These are phyloP conservation scores for Gynandropsis gynandra DNA, from an alignment of 345 rosid genomes.

Conservation along the genomic window DNA sequence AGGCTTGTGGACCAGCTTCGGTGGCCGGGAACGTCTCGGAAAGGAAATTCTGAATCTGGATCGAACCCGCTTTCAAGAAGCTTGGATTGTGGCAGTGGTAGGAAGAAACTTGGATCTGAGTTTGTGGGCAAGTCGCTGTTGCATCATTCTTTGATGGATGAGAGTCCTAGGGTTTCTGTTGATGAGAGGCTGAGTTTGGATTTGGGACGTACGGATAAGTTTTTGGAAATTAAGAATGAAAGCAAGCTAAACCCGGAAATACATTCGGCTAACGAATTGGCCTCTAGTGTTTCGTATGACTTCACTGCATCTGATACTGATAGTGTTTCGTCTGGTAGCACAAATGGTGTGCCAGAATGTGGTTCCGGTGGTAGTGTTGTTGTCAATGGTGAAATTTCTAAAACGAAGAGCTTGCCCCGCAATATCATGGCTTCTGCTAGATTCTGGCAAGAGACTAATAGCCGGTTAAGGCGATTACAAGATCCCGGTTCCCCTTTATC, in stretches of 20 bases:
- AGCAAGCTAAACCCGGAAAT: conserved; percentile 36
- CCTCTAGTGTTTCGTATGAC: conserved; percentile 40
- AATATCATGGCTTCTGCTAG: conserved; percentile 51
- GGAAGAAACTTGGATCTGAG: conserved; percentile 57
- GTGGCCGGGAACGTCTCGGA: conserved; percentile 75
- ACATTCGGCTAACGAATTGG: conserved; percentile 36
- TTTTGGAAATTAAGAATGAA: conserved; percentile 24
- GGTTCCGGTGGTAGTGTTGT: conserved; percentile 25
- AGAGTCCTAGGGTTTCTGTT: conserved; percentile 41
- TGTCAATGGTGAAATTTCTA: conserved; percentile 29
- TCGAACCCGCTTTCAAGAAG: conserved; percentile 41
- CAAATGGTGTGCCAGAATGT: conserved; percentile 46
- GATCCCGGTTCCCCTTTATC: conserved; percentile 75
- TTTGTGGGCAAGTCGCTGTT: conserved; percentile 36
- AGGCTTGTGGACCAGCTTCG: conserved; percentile 48
- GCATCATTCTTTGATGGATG: conserved; percentile 55
- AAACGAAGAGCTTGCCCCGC: conserved; percentile 38
- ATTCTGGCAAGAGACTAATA: conserved; percentile 96
- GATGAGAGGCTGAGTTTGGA: conserved; percentile 50
- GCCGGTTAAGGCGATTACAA: conserved; percentile 75
- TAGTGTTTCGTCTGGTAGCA: conserved; percentile 72
- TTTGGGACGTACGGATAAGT: conserved; percentile 36
- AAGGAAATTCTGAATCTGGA: conserved; percentile 34
- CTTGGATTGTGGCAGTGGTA: conserved; percentile 37
- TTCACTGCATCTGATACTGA: conserved; percentile 69